These are phyloP conservation scores for Meyerozyma guilliermondii DNA, from an alignment of 1,139 yeast species.

Conservation along the genomic window DNA sequence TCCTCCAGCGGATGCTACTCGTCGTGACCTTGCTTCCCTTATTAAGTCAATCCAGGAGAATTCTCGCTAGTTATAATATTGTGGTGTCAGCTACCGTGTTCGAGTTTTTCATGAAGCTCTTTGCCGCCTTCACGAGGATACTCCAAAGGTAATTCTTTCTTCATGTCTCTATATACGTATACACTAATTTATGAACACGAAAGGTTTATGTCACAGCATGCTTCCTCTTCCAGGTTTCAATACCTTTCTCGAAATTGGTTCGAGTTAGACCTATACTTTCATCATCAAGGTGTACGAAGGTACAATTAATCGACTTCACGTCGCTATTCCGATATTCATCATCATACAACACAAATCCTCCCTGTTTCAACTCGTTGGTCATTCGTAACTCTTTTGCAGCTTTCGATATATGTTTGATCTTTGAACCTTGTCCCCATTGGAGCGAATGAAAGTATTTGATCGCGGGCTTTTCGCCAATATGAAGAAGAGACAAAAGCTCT, in stretches of 20 bases:
- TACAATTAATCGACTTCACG: slow-evolving; percentile 57
- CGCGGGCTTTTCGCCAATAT: slow-evolving; percentile 45
- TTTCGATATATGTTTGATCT: slow-evolving; percentile 50
- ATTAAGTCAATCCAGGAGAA: slow-evolving; percentile 37
- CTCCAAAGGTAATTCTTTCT: slow-evolving; percentile 4
- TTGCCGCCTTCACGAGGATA: neutral
- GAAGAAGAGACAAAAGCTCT: slow-evolving; percentile 44
- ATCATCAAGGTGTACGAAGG: slow-evolving; percentile 48
- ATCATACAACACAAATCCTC: slow-evolving; percentile 60
- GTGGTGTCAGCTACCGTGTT: slow-evolving; percentile 18
- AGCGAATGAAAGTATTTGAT: slow-evolving; percentile 43
- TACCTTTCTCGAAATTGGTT: slow-evolving; percentile 38
- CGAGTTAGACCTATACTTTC: slow-evolving; percentile 47
- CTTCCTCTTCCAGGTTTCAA: slow-evolving; percentile 2
- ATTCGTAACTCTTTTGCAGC: slow-evolving; percentile 38
- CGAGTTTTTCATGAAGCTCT: slow-evolving; percentile 12
- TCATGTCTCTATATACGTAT: slow-evolving; percentile 1
- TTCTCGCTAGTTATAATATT: slow-evolving; percentile 17
- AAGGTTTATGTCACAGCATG: neutral
- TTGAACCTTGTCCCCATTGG: slow-evolving; percentile 70
- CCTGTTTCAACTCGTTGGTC: slow-evolving; percentile 35
- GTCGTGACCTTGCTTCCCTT: slow-evolving; percentile 45
- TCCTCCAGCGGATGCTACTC: slow-evolving; percentile 44
- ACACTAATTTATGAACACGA: neutral
- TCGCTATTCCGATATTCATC: slow-evolving; percentile 67